Percentiles rank a stretch among this genome's conserved stretches.
These are phyloP conservation scores for Cnidoscolus chayamansa DNA, from an alignment of 441 rosid species.

Conservation along the genomic window DNA sequence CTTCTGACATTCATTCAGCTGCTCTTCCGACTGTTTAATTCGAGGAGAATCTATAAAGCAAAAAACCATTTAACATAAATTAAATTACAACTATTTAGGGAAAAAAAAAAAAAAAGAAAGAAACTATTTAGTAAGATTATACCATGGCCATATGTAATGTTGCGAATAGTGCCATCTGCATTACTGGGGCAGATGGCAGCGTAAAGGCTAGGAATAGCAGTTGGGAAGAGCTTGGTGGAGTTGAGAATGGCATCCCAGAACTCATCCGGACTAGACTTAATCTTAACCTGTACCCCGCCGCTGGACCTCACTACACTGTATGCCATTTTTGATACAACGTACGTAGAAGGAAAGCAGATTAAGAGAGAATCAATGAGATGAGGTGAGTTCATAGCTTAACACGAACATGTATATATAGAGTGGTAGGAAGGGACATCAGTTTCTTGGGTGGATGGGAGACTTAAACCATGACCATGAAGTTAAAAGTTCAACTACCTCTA, in stretches of 20 bases:
- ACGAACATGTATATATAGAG: background rate
- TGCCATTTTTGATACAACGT: background rate
- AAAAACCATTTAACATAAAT: background rate
- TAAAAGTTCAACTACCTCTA: background rate
- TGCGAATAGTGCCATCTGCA: background rate
- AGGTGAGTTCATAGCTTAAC: background rate
- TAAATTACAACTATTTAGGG: background rate
- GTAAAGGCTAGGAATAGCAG: constrained; percentile 6
- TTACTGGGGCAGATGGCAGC: background rate
- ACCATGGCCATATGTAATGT: constrained; percentile 6
- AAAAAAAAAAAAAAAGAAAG: no score
- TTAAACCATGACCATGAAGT: background rate
- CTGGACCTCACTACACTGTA: background rate
- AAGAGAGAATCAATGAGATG: background rate
- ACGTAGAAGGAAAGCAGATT: background rate
- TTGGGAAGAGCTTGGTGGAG: constrained; percentile 6
- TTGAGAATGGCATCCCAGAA: constrained; percentile 12
- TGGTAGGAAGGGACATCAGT: background rate
- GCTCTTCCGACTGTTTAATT: constrained; percentile 1
- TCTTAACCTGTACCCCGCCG: constrained; percentile 7
- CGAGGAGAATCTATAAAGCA: background rate
- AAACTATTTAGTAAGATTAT: background rate
- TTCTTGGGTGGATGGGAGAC: background rate
- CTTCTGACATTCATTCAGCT: background rate
- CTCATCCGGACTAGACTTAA: background rate